phyloP scores from a whole-genome alignment of 176 grass and related monocot species.

The Cocos nucifera region DNA sequence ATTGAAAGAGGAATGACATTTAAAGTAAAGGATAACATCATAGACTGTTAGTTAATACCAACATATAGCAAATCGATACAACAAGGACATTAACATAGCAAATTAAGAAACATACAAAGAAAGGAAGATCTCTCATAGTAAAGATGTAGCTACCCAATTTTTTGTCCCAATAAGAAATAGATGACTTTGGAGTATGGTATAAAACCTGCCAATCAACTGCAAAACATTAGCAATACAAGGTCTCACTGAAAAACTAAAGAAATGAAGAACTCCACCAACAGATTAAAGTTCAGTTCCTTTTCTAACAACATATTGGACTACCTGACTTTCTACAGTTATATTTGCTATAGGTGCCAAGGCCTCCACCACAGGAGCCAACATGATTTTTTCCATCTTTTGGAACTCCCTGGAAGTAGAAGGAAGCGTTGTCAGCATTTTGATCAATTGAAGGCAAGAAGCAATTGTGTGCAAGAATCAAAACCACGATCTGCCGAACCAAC shows the following conservation, averaged over 20 bases:
- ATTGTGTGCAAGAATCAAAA: constrained; percentile 4
- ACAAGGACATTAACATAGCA: not conserved
- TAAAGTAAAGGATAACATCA: not conserved
- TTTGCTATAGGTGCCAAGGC: constrained; percentile 69
- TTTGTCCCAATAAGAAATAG: constrained; percentile 66
- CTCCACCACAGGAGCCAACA: constrained; percentile 69
- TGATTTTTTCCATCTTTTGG: constrained; percentile 55
- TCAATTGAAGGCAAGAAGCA: not conserved
- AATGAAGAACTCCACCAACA: not conserved
- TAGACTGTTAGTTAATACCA: too few relatives aligned
- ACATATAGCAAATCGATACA: not conserved
- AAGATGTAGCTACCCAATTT: constrained; percentile 59
- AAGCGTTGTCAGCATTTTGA: constrained; percentile 13
- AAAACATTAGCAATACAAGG: not conserved
- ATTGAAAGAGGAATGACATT: too few relatives aligned
- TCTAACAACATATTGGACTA: constrained; percentile 11
- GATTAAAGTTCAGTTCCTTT: not conserved
- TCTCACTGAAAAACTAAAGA: not conserved
- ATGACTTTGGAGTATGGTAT: constrained; percentile 83
- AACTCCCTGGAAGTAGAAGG: constrained; percentile 60
- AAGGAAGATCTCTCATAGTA: constrained; percentile 70
- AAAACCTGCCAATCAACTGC: constrained; percentile 49
- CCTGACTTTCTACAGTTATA: constrained; percentile 94
- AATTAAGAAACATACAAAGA: constrained; percentile 74
- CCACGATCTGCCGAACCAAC: not conserved